These are phyloP conservation scores for Leucoagaricus sp. DNA, from an alignment of 1,284 basidiomycete genomes.

Conservation along the genomic window DNA sequence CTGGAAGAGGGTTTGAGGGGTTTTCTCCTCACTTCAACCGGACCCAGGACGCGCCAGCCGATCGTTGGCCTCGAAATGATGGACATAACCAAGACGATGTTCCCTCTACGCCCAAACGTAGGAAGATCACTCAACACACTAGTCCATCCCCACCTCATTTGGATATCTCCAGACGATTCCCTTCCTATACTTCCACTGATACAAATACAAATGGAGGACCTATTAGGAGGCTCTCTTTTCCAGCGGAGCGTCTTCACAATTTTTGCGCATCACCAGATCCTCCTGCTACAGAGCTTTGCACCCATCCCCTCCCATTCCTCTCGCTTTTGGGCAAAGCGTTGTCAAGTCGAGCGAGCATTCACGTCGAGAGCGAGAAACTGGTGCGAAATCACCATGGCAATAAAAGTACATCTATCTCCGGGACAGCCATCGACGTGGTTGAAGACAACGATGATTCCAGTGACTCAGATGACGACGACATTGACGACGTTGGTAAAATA, in stretches of 20 bases:
- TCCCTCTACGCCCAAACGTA: slow-evolving; percentile 30
- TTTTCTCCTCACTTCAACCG: no score
- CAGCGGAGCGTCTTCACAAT: not conserved
- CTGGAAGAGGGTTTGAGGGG: no score
- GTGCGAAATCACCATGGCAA: not conserved
- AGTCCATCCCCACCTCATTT: not conserved
- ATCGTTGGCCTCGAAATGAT: slow-evolving; percentile 26
- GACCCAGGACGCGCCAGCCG: slow-evolving; percentile 29
- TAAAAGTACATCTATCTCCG: not conserved
- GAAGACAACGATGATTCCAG: slow-evolving; percentile 2
- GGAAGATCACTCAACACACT: slow-evolving; percentile 9
- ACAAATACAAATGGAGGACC: not conserved
- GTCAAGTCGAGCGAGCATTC: slow-evolving; percentile 40
- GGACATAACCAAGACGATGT: slow-evolving; percentile 6
- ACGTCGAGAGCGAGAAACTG: slow-evolving; percentile 21
- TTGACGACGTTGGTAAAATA: not conserved
- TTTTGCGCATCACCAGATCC: not conserved
- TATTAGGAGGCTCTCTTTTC: not conserved
- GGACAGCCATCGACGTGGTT: not conserved
- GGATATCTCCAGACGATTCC: not conserved
- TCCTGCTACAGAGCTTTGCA: slow-evolving; percentile 1
- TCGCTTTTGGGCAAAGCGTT: slow-evolving; percentile 48
- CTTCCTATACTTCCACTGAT: not conserved
- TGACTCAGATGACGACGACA: slow-evolving; percentile 11
- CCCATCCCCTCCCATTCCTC: slow-evolving; percentile 32